phyloP scores from a whole-genome alignment of 495 filamentous ascomycete genomes.

The Rostrohypoxylon terebratum region DNA sequence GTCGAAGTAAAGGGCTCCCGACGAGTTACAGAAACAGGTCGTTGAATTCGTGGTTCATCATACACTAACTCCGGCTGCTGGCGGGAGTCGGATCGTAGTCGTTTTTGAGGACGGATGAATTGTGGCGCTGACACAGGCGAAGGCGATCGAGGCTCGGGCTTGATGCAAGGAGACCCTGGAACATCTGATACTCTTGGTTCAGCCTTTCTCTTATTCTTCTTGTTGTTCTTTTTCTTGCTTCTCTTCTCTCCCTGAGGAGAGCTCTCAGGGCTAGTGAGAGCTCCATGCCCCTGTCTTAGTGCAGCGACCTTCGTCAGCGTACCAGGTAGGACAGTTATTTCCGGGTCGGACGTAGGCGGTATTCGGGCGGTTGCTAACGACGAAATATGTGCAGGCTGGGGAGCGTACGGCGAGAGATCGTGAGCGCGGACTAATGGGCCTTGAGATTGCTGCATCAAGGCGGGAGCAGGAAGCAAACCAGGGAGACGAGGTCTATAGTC shows the following conservation, averaged over 20 bases:
- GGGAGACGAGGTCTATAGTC: slow-evolving; percentile 48
- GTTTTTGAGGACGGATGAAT: slow-evolving; percentile 62
- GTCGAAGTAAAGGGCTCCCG: slow-evolving; percentile 35
- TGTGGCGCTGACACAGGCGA: slow-evolving; percentile 72
- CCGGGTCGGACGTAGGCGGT: slow-evolving; percentile 60
- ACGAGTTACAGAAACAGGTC: slow-evolving; percentile 34
- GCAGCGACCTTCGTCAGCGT: slow-evolving; percentile 64
- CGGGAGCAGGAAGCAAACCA: slow-evolving; percentile 49
- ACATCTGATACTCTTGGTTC: slow-evolving; percentile 55
- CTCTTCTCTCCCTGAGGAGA: slow-evolving; percentile 58
- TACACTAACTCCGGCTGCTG: slow-evolving; percentile 55
- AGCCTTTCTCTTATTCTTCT: slow-evolving; percentile 65
- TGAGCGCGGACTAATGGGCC: slow-evolving; percentile 56
- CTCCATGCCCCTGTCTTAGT: slow-evolving; percentile 58
- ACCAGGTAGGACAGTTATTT: slow-evolving; percentile 46
- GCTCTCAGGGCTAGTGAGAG: slow-evolving; percentile 63
- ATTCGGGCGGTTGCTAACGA: slow-evolving; percentile 75
- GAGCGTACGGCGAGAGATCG: slow-evolving; percentile 77
- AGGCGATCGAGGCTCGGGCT: slow-evolving; percentile 87
- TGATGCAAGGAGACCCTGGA: slow-evolving; percentile 72
- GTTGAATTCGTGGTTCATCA: slow-evolving; percentile 56
- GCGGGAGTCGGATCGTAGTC: slow-evolving; percentile 64
- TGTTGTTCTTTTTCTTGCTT: slow-evolving; percentile 56
- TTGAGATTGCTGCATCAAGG: slow-evolving; percentile 46
- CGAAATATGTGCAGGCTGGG: slow-evolving; percentile 84